Percentiles rank a stretch among this genome's conserved stretches.
Conservation (phyloP, 176 grass and related monocot species). For the Saccharum spontaneum region DNA sequence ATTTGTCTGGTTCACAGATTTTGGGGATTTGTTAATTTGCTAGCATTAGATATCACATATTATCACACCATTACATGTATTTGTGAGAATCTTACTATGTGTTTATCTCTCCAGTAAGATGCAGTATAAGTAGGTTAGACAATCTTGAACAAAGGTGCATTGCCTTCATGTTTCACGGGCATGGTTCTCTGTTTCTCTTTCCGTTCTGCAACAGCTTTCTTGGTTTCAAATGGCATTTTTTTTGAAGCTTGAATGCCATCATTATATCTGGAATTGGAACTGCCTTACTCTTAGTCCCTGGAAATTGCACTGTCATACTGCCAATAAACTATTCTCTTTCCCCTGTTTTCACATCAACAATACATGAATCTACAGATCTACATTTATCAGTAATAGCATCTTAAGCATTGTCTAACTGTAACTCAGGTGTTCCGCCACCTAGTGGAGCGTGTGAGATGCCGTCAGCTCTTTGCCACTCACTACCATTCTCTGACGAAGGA, state of each 20-base stretch:
- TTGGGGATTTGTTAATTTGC: background rate
- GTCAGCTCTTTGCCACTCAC: conserved; percentile 89
- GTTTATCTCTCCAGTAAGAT: background rate
- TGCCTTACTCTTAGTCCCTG: background rate
- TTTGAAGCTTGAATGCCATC: too few relatives aligned
- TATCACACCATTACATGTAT: background rate
- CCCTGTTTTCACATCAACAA: background rate
- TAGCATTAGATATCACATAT: background rate
- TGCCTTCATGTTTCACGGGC: background rate
- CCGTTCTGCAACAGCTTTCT: background rate
- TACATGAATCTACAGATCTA: background rate
- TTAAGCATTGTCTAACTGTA: conserved; percentile 8
- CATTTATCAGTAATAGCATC: background rate
- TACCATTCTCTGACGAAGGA: conserved; percentile 94
- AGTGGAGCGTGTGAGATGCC: conserved; percentile 69
- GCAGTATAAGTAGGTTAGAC: background rate
- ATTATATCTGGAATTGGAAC: background rate
- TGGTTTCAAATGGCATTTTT: background rate
- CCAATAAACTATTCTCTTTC: background rate
- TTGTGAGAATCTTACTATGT: background rate
- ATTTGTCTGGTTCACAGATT: background rate
- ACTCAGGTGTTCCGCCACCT: conserved; percentile 90
- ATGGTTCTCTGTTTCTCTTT: background rate
- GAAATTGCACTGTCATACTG: background rate
- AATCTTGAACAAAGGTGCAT: background rate